Percentiles rank a stretch among this genome's conserved stretches.
These are phyloP conservation scores for Letharia columbiana DNA, from an alignment of 495 filamentous ascomycete species.

Conservation along the genomic window DNA sequence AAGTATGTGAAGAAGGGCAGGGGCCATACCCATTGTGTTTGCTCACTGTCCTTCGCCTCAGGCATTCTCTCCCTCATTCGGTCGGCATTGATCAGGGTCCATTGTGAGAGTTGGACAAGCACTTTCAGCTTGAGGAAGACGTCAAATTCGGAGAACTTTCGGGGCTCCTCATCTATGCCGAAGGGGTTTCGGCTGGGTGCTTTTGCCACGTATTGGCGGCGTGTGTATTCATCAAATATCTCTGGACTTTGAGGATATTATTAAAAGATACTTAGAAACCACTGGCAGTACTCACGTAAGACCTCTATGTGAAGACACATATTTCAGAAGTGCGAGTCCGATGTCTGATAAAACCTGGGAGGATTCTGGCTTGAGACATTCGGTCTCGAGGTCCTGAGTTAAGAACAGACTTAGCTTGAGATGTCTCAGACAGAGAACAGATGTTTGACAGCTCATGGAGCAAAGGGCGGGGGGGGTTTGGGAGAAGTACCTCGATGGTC, in stretches of 20 bases:
- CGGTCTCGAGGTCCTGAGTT: constrained; percentile 73
- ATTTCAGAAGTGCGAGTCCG: constrained; percentile 82
- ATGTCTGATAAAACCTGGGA: constrained; percentile 71
- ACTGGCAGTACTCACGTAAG: constrained; percentile 57
- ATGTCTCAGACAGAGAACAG: background rate
- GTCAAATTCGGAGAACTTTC: constrained; percentile 72
- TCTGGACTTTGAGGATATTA: constrained; percentile 50
- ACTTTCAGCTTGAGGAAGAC: constrained; percentile 80
- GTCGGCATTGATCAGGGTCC: constrained; percentile 80
- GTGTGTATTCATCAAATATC: constrained; percentile 89
- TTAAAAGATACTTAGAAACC: background rate
- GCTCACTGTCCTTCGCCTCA: constrained; percentile 70
- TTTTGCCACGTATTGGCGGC: constrained; percentile 80
- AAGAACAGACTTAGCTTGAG: background rate
- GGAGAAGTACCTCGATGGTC: constrained; percentile 65
- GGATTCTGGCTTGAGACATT: constrained; percentile 67
- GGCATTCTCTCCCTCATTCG: constrained; percentile 79
- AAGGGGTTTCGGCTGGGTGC: constrained; percentile 78
- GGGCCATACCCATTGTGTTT: constrained; percentile 68
- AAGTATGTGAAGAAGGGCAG: background rate
- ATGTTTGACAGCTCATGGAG: background rate
- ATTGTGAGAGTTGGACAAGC: constrained; percentile 81
- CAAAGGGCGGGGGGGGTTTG: background rate
- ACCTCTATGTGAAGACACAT: constrained; percentile 86
- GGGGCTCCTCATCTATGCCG: constrained; percentile 63